Evolutionary conservation across 2,329 filamentous ascomycete genomes (phyloP).

Genomic region (Exophiala sp.): DNA sequence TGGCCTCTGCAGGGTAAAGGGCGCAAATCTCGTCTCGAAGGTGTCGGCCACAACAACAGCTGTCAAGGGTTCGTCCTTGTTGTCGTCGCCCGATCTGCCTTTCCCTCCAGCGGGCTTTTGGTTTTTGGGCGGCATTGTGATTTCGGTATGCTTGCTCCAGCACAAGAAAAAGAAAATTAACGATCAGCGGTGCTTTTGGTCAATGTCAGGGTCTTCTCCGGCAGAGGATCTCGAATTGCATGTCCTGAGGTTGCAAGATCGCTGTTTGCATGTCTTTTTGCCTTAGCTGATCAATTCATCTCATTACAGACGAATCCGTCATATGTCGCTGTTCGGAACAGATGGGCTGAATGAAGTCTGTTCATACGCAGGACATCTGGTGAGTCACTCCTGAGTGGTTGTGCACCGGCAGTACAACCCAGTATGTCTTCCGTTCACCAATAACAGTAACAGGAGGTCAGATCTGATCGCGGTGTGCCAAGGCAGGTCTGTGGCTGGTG

Average conservation of each 20-base stretch:
- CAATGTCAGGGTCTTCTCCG: neutral
- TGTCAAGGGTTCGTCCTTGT: constrained; percentile 57
- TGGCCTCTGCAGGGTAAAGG: constrained; percentile 82
- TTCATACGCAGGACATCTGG: neutral
- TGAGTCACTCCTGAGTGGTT: constrained; percentile 15
- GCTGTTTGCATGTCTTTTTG: neutral
- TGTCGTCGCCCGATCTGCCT: constrained; percentile 47
- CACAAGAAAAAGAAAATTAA: neutral
- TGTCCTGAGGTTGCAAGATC: neutral
- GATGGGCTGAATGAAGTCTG: too few species aligned
- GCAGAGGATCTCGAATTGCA: neutral
- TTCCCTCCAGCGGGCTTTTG: constrained; percentile 33
- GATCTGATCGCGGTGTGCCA: too few species aligned
- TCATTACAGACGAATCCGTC: neutral
- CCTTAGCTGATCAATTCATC: neutral
- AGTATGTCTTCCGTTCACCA: too few species aligned
- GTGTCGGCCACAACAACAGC: constrained; percentile 84
- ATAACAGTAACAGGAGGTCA: too few species aligned
- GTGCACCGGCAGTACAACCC: too few species aligned
- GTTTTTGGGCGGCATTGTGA: constrained; percentile 26
- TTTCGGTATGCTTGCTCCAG: neutral
- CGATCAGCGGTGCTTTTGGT: neutral
- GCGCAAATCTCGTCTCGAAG: constrained; percentile 85
- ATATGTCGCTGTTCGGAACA: too few species aligned
- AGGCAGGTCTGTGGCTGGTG: too few species aligned